Base-by-base conservation (phyloP, 2,329 filamentous ascomycete species). In the Sarocladium strictum region DNA sequence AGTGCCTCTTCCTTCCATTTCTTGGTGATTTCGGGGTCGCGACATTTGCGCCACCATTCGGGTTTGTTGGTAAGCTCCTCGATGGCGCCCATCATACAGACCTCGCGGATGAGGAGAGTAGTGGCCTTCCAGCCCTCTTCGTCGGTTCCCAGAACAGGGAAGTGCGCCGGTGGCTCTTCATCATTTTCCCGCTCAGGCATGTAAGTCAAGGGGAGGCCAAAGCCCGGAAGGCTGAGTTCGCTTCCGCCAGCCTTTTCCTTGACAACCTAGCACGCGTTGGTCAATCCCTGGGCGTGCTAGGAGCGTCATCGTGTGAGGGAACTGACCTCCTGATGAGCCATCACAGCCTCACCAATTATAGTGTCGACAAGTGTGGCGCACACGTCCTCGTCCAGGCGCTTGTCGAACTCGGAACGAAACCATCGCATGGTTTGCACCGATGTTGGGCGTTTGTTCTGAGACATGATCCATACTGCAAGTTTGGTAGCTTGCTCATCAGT, bases 11-110 rank as follows among this genome's bases (percentile, higher is more conserved):
- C 58, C 27, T 58, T 63, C 68, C 67, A 70, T 21, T 60, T 66
- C 2, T 56, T 55, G 2, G 55, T 33, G 45, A 69, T 65, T 0
- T 62, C 57, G 0, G 60, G 38, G 17, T 68, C 59, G 2, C 57
- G 57, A 12, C 68, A 62, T 45, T 70, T 70, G 51, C 40, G 55
- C 67, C 66, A 69, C 67, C 67, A 70, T 7, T 68, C 63, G 15
- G 66, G 62, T 54, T 68, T 69, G 53, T 70, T 65, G 45, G 66
- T 69, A 24, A 70, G 53, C 21, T 67, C 63, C 32, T 69, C 65
- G 0, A 70, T 59, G 11, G 66, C 45, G 51, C 60, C 62, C 15
- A 70, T 59, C 65, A 70, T 69, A 56, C 65, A 69, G 1, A 61
- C 55, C 54, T 70, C 66, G 0, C 66, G 64, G 32, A 65, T 60